Conservation (phyloP, 257 asterid species). For the Cordia subcordata region DNA sequence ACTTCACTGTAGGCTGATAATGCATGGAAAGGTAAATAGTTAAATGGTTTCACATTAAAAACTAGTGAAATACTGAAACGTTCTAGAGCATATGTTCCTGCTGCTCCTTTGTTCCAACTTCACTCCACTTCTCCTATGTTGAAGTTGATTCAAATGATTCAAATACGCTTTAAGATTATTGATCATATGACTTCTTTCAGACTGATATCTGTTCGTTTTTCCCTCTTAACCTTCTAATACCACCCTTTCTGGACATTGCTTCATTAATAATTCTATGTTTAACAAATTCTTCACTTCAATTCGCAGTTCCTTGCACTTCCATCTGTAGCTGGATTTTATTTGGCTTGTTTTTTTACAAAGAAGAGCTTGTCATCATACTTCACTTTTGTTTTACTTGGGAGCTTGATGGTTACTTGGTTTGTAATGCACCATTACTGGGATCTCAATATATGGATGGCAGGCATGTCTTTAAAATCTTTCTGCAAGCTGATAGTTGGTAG, state of each 20-base stretch:
- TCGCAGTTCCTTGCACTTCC: constrained; percentile 96
- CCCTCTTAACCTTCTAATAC: constrained; percentile 6
- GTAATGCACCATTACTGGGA: constrained; percentile 98
- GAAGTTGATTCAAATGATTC: too few relatives aligned
- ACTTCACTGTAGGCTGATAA: too few relatives aligned
- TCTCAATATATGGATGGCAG: constrained; percentile 97
- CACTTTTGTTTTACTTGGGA: constrained; percentile 81
- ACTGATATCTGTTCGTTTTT: too few relatives aligned
- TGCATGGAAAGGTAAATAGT: too few relatives aligned
- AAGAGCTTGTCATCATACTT: constrained; percentile 82
- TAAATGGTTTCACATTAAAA: too few relatives aligned
- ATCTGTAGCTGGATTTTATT: constrained; percentile 78
- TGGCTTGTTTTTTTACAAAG: constrained; percentile 94
- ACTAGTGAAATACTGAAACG: too few relatives aligned
- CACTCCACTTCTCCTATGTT: too few relatives aligned
- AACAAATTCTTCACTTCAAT: constrained; percentile 15
- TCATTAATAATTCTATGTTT: background rate
- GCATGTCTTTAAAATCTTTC: constrained; percentile 92
- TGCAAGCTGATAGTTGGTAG: constrained; percentile 93
- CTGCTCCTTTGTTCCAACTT: too few relatives aligned
- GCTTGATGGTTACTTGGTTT: constrained; percentile 95
- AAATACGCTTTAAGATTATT: too few relatives aligned
- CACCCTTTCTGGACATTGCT: constrained; percentile 1
- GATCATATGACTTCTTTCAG: too few relatives aligned
- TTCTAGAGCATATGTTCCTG: too few relatives aligned